Evolutionary conservation across 352 stramenopile species (phyloP), one percentile per base, ranked within the genome.

Genomic region (Pythium insidiosum): DNA sequence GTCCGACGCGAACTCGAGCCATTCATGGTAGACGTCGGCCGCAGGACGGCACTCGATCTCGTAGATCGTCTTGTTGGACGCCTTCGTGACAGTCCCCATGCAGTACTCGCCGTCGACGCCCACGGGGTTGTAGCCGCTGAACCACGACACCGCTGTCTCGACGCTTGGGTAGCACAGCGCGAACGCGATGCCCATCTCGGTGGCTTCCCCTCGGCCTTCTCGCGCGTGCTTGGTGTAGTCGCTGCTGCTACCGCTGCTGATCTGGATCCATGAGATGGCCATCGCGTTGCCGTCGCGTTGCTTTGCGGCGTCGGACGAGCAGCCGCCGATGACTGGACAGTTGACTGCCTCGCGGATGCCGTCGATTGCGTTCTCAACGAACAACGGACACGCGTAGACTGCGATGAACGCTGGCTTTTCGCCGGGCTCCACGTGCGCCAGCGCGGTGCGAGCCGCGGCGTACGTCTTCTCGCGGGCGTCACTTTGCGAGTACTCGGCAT

Each of bases 101-200:
- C 81, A 94, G 39, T 85, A 84, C 30, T 88, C 72, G 23, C 66
- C 82, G 52, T 83, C 76, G 16, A 74, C 58, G 7, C 73, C 72
- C 3, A 90, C 71, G 4, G 81, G 76, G n/a, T 66, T 84, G 47
- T 94, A 91, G 21, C 81, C 78, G 34, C 76, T 91, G 50, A 94
- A 94, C 81, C 81, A 94, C 43, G 74, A 82, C 37, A 91, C 75
- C 29, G 85, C 83, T 21, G 78, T 91, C 50, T 94, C 81, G 36
- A 94, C 81, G 42, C 81, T 94, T 0, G 81, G 81, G 16, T 81
- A 91, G 44, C 78, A 91, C 7, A 94, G 43, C 10, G 81, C 81
- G 52, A 94, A 88, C 9, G 81, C 76, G 11, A 89, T 63, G 4
- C 81, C 81, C 60, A 84, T 91, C 49, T 92, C 74, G 9, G 75